Conservation (phyloP, 2,329 filamentous ascomycete genomes). For the Pestalotiopsis sp. region DNA sequence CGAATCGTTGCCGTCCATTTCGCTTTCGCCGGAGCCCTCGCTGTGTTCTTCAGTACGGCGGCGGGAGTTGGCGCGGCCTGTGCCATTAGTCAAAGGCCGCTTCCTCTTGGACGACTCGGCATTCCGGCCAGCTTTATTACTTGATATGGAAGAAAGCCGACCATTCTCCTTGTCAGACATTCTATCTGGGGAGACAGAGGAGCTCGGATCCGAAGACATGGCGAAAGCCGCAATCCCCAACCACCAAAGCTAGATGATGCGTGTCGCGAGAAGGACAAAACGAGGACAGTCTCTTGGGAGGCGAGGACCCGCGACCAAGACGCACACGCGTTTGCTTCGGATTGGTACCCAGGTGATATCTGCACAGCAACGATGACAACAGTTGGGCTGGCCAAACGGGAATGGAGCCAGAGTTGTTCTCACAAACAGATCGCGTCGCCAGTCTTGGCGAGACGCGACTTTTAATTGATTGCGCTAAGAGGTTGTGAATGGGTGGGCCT, state of each 20-base stretch:
- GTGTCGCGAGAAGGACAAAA: not conserved
- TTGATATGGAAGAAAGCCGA: conserved; percentile 26
- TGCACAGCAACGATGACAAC: not conserved
- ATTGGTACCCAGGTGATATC: not conserved
- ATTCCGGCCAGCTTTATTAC: conserved; percentile 30
- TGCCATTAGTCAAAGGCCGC: conserved; percentile 30
- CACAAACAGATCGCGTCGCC: not conserved
- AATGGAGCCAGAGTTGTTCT: not conserved
- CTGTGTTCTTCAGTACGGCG: conserved; percentile 32
- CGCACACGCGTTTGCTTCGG: not conserved
- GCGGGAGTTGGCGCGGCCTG: conserved; percentile 28
- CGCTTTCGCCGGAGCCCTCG: conserved; percentile 18
- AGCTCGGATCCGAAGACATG: conserved; percentile 11
- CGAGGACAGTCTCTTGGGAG: not conserved
- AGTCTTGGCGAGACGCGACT: conserved; percentile 5
- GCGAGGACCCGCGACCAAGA: not conserved
- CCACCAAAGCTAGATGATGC: not conserved
- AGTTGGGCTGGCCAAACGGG: not conserved
- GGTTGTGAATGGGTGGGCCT: not conserved
- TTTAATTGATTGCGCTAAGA: conserved; percentile 5
- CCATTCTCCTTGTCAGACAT: conserved; percentile 16
- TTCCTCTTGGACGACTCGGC: conserved; percentile 32
- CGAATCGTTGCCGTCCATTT: conserved; percentile 20
- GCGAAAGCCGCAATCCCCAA: not conserved
- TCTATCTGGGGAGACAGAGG: conserved; percentile 8